Evolutionary conservation across 106 monocot genomes (phyloP), one percentile per base, ranked within the genome.

Genomic region (Dioscorea zingiberensis): DNA sequence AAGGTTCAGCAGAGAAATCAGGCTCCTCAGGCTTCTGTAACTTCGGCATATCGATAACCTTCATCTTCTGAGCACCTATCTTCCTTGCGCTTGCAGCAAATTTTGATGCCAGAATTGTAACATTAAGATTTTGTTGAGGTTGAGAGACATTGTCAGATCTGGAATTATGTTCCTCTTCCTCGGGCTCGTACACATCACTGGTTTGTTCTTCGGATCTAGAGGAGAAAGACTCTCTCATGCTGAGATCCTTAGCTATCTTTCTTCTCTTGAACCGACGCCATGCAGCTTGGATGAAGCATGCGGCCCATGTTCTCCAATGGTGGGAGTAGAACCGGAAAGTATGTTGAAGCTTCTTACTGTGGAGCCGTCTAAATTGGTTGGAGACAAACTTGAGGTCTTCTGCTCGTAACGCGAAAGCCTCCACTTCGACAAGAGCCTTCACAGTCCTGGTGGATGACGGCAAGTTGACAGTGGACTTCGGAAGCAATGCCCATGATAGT

Each of bases 361-460:
- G 90, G 18, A 94, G 77, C 19, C 94, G 67, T 49, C 79, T 66
- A 59, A 94, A 94, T 55, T 94, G 94, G 59, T 74, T 82, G 3
- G 94, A 90, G 3, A 94, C 94, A 67, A 94, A 94, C 66, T 78
- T 94, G 10, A 94, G 87, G 54, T 94, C 90, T 55, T 94, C 94
- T 6, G 87, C 94, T 65, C 66, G 55, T 25, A 94, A 61, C 14
- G n/a, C n/a, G 58, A 94, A 94, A 5, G 84, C 90, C 71, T 94
- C 94, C 0, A 90, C 94, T 66, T 94, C 90, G 8, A 77, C 79
- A 2, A 94, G 80, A 3, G 85, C 49, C 14, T 72, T 79, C 2
- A 90, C 90, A 1, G 87, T 90, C 49, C 87, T 68, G 3, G 90
- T 90, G 7, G 94, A 94, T 4, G 73, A 78, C 8, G 90, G 94